Evolutionary conservation across 164 flowering plant species (phyloP).

Genomic region (Warburgia ugandensis): DNA sequence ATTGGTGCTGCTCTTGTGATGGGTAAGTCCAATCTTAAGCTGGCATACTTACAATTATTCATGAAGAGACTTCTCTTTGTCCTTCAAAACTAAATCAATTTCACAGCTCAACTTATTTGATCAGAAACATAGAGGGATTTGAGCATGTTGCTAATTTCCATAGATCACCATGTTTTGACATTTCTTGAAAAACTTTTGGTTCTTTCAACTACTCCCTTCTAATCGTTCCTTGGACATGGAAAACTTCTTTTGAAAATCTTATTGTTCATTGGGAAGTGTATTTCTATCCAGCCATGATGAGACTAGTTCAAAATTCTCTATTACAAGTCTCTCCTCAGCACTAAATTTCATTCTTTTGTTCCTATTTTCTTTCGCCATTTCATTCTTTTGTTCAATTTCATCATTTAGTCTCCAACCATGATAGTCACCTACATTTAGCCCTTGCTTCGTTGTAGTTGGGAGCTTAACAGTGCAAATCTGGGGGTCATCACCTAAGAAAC

Average conservation of each 20-base stretch:
- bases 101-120: no score
- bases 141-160: not conserved
- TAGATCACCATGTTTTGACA: not conserved
- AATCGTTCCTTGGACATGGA: no score
- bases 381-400: not conserved
- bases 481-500: conserved; percentile 28
- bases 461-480: conserved; percentile 68
- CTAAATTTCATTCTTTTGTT: not conserved
- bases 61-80: not conserved
- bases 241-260: no score
- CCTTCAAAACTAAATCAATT: not conserved
- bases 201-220: no score
- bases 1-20: conserved; percentile 76
- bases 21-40: conserved; percentile 33
- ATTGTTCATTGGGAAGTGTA: no score
- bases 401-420: not conserved
- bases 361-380: not conserved
- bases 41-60: no score
- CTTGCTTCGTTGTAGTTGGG: conserved; percentile 40
- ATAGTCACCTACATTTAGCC: not conserved
- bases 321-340: not conserved
- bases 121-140: not conserved
- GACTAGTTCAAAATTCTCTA: no score
- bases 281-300: no score
- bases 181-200: not conserved